These are phyloP conservation scores for Penicillium sp. DNA, from an alignment of 2,329 filamentous ascomycete genomes.

Conservation along the genomic window DNA sequence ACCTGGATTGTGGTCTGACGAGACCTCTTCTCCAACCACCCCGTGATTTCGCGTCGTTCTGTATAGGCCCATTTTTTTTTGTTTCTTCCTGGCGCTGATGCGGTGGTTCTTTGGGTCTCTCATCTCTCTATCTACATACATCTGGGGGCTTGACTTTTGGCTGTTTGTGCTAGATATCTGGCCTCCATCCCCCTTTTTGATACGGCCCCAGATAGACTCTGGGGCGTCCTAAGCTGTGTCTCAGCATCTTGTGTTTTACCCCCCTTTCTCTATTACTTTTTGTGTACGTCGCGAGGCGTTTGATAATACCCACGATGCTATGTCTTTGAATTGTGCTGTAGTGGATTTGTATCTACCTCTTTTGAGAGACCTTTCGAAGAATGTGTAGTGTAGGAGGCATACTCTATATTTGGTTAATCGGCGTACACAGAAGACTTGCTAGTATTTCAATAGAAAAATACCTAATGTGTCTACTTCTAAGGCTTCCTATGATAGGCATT, in stretches of 20 bases:
- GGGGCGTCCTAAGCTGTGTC: conserved; percentile 47
- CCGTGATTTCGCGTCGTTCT: conserved; percentile 6
- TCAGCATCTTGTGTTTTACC: conserved; percentile 37
- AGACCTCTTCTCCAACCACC: conserved; percentile 5
- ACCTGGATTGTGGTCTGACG: conserved; percentile 26
- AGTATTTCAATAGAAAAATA: too few species aligned
- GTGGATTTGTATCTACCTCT: background rate
- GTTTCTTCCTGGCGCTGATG: conserved; percentile 7
- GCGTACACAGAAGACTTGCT: too few species aligned
- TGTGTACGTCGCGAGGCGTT: conserved; percentile 39
- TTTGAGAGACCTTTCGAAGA: background rate
- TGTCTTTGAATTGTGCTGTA: conserved; percentile 16
- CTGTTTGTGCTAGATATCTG: conserved; percentile 8
- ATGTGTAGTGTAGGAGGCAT: background rate
- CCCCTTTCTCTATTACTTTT: conserved; percentile 17
- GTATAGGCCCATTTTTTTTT: conserved; percentile 5
- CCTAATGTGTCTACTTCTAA: too few species aligned
- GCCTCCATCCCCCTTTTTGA: conserved; percentile 13
- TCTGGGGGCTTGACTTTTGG: background rate
- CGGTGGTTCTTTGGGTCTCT: conserved; percentile 9
- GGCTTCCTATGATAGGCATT: too few species aligned
- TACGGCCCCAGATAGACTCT: conserved; percentile 28
- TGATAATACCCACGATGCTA: conserved; percentile 43
- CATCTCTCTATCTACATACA: conserved; percentile 7
- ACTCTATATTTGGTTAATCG: too few species aligned